phyloP scores from a whole-genome alignment of 306 rosid genomes.

The Delonix regia region DNA sequence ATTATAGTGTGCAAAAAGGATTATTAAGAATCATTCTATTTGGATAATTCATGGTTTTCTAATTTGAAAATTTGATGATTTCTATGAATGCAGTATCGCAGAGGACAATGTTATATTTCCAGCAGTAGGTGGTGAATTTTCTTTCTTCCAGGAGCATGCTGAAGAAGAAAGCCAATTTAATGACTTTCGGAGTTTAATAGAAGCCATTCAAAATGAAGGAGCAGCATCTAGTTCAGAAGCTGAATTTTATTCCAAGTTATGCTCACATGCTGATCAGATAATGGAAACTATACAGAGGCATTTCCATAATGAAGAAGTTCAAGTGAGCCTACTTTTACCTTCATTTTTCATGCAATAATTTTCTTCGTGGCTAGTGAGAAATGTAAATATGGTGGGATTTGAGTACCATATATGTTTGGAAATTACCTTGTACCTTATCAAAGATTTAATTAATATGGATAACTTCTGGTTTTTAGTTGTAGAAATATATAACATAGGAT shows the following conservation, averaged over 20 bases:
- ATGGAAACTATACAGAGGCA: constrained; percentile 91
- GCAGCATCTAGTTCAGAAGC: constrained; percentile 74
- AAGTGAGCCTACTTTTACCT: constrained; percentile 58
- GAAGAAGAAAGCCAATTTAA: constrained; percentile 97
- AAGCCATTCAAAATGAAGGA: constrained; percentile 85
- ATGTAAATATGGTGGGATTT: constrained; percentile 22
- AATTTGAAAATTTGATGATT: constrained; percentile 33
- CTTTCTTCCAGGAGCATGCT: constrained; percentile 84
- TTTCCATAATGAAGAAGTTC: constrained; percentile 90
- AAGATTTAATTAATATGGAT: constrained; percentile 28
- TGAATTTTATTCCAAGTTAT: constrained; percentile 84
- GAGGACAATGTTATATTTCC: constrained; percentile 99
- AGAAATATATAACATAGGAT: constrained; percentile 24
- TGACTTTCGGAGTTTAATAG: constrained; percentile 88
- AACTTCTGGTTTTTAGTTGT: constrained; percentile 8
- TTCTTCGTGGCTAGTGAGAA: constrained; percentile 14
- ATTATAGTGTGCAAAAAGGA: background rate
- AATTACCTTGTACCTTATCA: constrained; percentile 23
- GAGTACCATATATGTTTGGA: constrained; percentile 30
- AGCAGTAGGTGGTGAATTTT: constrained; percentile 89
- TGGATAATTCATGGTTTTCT: constrained; percentile 12
- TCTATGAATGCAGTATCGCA: constrained; percentile 80
- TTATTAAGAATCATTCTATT: background rate
- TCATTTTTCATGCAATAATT: constrained; percentile 24
- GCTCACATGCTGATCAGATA: constrained; percentile 94